These are phyloP conservation scores for Tulasnella sp. DNA, from an alignment of 768 basidiomycete species.

Conservation along the genomic window DNA sequence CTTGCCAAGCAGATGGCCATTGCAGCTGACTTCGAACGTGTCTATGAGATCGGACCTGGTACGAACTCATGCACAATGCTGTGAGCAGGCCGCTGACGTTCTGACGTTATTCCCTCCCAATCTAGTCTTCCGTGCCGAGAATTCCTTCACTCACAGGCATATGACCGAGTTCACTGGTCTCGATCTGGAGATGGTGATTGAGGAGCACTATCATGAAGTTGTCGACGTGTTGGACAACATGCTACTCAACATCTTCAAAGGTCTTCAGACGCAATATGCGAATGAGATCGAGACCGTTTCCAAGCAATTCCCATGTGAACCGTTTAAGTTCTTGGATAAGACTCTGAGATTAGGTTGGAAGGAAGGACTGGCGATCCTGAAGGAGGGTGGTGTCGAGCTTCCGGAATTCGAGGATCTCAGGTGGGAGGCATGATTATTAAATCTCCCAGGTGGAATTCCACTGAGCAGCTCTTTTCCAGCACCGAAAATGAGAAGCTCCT, in stretches of 20 bases:
- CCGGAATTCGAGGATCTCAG: conserved; percentile 85
- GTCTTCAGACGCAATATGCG: conserved; percentile 71
- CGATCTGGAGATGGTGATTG: conserved; percentile 98
- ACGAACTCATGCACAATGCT: neutral
- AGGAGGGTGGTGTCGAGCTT: conserved; percentile 80
- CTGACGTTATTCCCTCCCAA: neutral
- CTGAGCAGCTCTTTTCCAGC: conserved; percentile 52
- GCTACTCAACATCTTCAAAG: conserved; percentile 84
- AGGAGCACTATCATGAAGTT: conserved; percentile 98
- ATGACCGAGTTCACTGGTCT: conserved; percentile 98
- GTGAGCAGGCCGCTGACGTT: neutral
- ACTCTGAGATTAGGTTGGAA: conserved; percentile 84
- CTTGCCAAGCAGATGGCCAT: conserved; percentile 99
- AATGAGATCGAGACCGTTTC: conserved; percentile 82
- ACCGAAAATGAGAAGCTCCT: conserved; percentile 96
- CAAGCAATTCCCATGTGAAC: conserved; percentile 91
- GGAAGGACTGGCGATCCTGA: conserved; percentile 85
- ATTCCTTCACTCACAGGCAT: conserved; percentile 96
- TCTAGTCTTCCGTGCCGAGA: conserved; percentile 95
- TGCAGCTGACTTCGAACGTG: conserved; percentile 96
- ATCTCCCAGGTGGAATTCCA: neutral
- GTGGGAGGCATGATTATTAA: conserved; percentile 37
- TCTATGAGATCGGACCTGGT: conserved; percentile 87
- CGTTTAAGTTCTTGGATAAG: conserved; percentile 92
- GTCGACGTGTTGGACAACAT: conserved; percentile 88